These are phyloP conservation scores for Castanospermum australe DNA, from an alignment of 306 rosid species.

Conservation along the genomic window DNA sequence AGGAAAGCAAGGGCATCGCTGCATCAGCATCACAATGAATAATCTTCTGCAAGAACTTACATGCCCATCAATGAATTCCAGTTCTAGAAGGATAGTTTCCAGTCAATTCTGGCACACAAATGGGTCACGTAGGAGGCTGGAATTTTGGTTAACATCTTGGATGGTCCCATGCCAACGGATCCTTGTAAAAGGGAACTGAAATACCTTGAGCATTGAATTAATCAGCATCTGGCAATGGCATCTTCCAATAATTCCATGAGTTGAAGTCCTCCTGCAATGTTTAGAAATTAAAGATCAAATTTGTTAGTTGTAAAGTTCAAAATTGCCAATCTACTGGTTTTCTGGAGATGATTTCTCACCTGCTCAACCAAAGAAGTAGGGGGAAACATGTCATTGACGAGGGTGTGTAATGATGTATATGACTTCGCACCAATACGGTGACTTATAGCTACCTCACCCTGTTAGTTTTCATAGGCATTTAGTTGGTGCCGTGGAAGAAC, in stretches of 20 bases:
- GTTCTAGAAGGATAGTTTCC: neutral
- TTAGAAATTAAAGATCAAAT: slow-evolving; percentile 5
- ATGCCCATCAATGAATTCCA: slow-evolving; percentile 25
- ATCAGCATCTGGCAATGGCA: slow-evolving; percentile 68
- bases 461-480: slow-evolving; percentile 20
- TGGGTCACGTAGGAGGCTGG: neutral
- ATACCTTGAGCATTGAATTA: slow-evolving; percentile 20
- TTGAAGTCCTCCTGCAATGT: slow-evolving; percentile 83
- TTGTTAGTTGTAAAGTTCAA: neutral
- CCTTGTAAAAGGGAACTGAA: slow-evolving; percentile 16
- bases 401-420: slow-evolving; percentile 93
- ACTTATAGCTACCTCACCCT: slow-evolving; percentile 99
- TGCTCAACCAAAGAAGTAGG: slow-evolving; percentile 90
- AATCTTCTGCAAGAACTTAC: slow-evolving; percentile 11
- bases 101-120: slow-evolving; percentile 10
- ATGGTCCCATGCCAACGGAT: slow-evolving; percentile 3
- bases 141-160: neutral
- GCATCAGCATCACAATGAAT: slow-evolving; percentile 26
- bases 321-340: neutral
- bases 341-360: slow-evolving; percentile 42
- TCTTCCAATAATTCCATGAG: slow-evolving; percentile 91
- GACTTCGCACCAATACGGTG: slow-evolving; percentile 83
- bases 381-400: slow-evolving; percentile 97
- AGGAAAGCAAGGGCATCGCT: slow-evolving; percentile 17
- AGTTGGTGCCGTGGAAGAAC: neutral